Evolutionary conservation across 1,284 basidiomycete species (phyloP), one percentile per base, ranked within the genome.

Genomic region (Sanghuangporus weigelae): DNA sequence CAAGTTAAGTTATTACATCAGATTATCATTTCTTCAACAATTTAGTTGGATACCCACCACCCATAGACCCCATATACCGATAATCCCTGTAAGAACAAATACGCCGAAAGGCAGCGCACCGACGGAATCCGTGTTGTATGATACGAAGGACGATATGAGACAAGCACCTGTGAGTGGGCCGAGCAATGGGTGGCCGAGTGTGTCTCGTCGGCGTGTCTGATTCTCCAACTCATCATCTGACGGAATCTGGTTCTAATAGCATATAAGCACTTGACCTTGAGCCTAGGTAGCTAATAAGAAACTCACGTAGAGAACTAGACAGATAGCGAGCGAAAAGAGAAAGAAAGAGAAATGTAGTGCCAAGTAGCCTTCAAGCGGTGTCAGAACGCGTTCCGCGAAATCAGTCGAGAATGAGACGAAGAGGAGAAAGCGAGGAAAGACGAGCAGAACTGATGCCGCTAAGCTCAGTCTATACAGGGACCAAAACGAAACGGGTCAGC

Each of bases 41-140:
- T 2, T 31, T 11, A 14, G 4, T 11, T 46, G n/a, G 23, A 40
- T 16, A 79, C 86, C 64, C 70, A 90, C 90, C 72, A 80, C 79
- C 87, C 87, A 92, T n/a, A 84, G 68, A 1, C 90, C 89, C 80
- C 84, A 87, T 7, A 86, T 63, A 16, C 84, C 84, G 51, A 89
- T 79, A 50, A 77, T 68, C 4, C 79, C 77, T 11, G 80, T 81
- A 21, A 81, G 78, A 12, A 84, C 46, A 55, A 80, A 81, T 42
- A 87, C 75, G 1, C 84, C 59, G 19, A 81, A 76, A 35, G 83
- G 75, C 38, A 92, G 76, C 3, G 83, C 73, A 1, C 88, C 86
- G 16, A 88, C 79, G 49, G 77, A 75, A 16, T 69, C 75, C 10
- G 83, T 83, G 69, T 89, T 89, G 72, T 85, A 92, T 5, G 89